Percentiles rank a stretch among this genome's conserved stretches.
Evolutionary conservation across 345 rosid species (phyloP).

Genomic region (Salix koriyanagi): DNA sequence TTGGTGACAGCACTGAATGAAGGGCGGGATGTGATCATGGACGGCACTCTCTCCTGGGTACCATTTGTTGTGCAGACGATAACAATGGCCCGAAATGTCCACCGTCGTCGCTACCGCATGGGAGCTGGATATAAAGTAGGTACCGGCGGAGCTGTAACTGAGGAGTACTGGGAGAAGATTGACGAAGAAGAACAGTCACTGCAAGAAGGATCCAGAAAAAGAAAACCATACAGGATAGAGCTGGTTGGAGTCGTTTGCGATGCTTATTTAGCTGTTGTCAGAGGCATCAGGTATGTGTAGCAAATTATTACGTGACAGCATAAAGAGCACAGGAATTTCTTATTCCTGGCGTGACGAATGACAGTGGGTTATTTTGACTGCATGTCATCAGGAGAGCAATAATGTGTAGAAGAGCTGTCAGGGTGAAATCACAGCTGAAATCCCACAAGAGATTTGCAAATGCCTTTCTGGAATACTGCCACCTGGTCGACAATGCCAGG

Average conservation of each 20-base stretch:
- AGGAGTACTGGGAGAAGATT: slow-evolving; percentile 71
- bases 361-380: not conserved
- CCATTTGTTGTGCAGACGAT: slow-evolving; percentile 88
- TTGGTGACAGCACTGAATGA: slow-evolving; percentile 89
- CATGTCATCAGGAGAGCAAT: slow-evolving; percentile 65
- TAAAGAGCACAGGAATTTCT: not conserved
- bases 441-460: slow-evolving; percentile 86
- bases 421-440: slow-evolving; percentile 72
- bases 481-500: slow-evolving; percentile 73
- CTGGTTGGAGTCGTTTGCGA: slow-evolving; percentile 88
- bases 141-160: slow-evolving; percentile 54
- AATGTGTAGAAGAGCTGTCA: slow-evolving; percentile 69
- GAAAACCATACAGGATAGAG: slow-evolving; percentile 78
- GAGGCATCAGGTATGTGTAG: slow-evolving; percentile 70
- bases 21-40: slow-evolving; percentile 96
- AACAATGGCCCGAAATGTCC: slow-evolving; percentile 80
- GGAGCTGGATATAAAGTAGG: slow-evolving; percentile 70
- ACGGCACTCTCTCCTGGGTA: slow-evolving; percentile 87
- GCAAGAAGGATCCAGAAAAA: slow-evolving; percentile 11
- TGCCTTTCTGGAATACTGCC: slow-evolving; percentile 68
- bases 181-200: slow-evolving; percentile 34
- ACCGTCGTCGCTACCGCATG: slow-evolving; percentile 66
- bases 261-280: slow-evolving; percentile 75
- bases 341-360: not conserved
- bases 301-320: not conserved